Percentiles rank a stretch among this genome's conserved stretches.
phyloP scores from a whole-genome alignment of 192 early-diverging fungal genomes.

The Linnemannia schmuckeri region DNA sequence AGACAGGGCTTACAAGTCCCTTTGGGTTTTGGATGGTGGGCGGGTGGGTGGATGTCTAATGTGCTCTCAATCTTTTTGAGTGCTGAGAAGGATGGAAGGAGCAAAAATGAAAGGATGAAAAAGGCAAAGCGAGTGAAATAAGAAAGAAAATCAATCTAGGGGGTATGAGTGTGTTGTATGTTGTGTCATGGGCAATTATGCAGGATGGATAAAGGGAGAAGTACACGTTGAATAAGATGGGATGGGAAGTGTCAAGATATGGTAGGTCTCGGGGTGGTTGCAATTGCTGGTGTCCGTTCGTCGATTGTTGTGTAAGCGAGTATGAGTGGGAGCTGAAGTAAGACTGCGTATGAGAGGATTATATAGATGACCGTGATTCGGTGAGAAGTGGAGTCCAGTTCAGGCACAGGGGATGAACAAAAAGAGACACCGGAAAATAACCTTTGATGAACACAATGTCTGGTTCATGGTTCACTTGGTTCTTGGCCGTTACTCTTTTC shows the following conservation, averaged over 20 bases:
- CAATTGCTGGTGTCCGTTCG: too few relatives aligned
- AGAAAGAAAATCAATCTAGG: not conserved
- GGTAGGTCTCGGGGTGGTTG: too few relatives aligned
- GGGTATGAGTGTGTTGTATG: not conserved
- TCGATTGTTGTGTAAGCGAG: too few relatives aligned
- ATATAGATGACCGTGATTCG: not conserved
- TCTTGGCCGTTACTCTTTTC: not conserved
- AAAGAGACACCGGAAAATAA: not conserved
- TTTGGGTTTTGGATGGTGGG: too few relatives aligned
- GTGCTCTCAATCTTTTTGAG: slow-evolving; percentile 2
- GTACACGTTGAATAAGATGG: too few relatives aligned
- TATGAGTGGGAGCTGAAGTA: too few relatives aligned
- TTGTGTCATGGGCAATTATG: not conserved
- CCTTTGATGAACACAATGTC: too few relatives aligned
- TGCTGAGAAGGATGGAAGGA: not conserved
- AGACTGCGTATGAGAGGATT: not conserved
- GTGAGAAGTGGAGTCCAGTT: not conserved
- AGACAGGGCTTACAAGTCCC: too few relatives aligned
- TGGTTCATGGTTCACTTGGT: not conserved
- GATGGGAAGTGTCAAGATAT: too few relatives aligned
- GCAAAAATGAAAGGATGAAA: not conserved
- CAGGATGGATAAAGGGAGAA: not conserved
- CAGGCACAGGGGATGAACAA: not conserved
- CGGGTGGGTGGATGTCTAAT: not conserved
- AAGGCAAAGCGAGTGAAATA: not conserved